Evolutionary conservation across 129 eudicot species (phyloP), one percentile per base, ranked within the genome.

Genomic region (Cynara cardunculus): DNA sequence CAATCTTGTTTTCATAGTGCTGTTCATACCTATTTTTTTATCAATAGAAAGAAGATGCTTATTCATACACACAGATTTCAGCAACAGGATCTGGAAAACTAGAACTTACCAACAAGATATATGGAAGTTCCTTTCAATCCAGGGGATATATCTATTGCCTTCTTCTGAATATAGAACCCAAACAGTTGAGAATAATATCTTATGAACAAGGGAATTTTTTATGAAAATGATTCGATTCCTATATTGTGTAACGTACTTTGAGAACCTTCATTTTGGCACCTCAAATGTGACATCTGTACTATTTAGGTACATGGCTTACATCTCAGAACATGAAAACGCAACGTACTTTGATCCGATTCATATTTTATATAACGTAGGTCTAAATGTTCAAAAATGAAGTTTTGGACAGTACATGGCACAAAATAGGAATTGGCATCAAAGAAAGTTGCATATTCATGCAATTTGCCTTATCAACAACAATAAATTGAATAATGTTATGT

Each of bases 61-160:
- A 46, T 76, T 34, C 24, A 61, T 22, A 39, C 21, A 66, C n/a
- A 30, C 28, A 67, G 26, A 59, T 77, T 77, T 28, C 16, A 27
- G n/a, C 39, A 37, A 27, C 5, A 64, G 24, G 31, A 49, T 70
- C 72, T 21, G 66, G 26, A 24, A 64, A 49, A 62, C 6, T n/a
- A 72, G 16, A 69, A 75, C 93, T 88, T 86, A 96, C 99, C 99
- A 80, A 91, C 85, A 71, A 96, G 95, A 79, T 86, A 92, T 84
- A 93, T 78, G 32, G 93, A 96, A 76, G 99, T 89, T 75, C 99
- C 99, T 89, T 89, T 96, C 69, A 96, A 85, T 31, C 85, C 93
- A 78, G 89, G 79, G 70, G 90, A 73, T 80, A 95, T 13, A 69
- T 90, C 97, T 32, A 80, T 70, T 61, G 99, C 99, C 85, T 79